These are phyloP conservation scores for Desmodesmus armatus DNA, from an alignment of 139 green algal genomes.

Conservation along the genomic window DNA sequence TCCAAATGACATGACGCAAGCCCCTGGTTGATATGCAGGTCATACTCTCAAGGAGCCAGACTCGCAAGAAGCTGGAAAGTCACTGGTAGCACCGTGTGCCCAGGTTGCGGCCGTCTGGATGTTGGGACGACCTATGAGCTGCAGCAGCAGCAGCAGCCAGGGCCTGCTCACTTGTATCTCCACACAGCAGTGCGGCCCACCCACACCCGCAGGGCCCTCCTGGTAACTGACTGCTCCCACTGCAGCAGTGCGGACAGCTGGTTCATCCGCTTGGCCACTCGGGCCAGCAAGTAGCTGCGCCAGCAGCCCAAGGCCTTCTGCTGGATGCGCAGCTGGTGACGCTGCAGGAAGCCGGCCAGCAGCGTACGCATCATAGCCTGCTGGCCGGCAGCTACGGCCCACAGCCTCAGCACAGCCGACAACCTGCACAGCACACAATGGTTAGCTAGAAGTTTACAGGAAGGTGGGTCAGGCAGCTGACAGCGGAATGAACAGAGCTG, in stretches of 20 bases:
- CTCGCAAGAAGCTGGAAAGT: no score
- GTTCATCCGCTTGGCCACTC: constrained; percentile 48
- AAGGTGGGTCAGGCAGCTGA: not conserved
- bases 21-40: no score
- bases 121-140: no score
- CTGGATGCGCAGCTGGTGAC: not conserved
- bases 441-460: not conserved
- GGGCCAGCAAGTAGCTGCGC: not conserved
- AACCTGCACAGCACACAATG: constrained; percentile 3
- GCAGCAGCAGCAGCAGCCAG: not conserved
- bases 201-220: constrained; percentile 12
- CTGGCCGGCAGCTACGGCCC: not conserved
- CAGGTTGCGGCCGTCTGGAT: no score
- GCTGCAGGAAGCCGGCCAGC: not conserved
- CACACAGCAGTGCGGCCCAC: not conserved
- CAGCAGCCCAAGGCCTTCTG: not conserved
- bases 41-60: no score
- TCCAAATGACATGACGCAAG: no score
- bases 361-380: not conserved
- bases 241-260: constrained; percentile 46
- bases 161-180: constrained; percentile 16
- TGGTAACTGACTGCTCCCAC: constrained; percentile 34
- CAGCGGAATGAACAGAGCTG: not conserved
- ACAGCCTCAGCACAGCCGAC: not conserved
- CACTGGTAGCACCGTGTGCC: no score